Conservation (phyloP, 495 filamentous ascomycete species). For the Xeromyces bisporus region DNA sequence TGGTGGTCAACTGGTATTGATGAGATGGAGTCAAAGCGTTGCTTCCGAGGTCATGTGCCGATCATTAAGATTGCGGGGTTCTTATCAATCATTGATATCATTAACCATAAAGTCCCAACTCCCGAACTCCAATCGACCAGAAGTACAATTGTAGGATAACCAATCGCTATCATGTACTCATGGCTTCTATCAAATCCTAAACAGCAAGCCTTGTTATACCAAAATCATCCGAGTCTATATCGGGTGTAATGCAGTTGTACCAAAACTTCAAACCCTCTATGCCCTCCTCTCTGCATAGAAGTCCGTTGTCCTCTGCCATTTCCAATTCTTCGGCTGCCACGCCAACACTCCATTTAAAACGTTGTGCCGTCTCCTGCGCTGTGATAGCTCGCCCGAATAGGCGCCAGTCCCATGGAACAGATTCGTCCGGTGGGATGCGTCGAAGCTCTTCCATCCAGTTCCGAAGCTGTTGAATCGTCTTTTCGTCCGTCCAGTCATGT, state of each 20-base stretch:
- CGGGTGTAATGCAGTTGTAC: conserved; percentile 41
- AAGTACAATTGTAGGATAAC: no score
- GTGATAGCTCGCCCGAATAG: conserved; percentile 71
- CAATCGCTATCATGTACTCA: no score
- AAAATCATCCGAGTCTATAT: conserved; percentile 2
- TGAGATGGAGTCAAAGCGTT: no score
- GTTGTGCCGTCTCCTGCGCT: conserved; percentile 73
- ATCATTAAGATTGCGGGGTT: no score
- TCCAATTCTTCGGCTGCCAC: conserved; percentile 90
- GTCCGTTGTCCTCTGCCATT: conserved; percentile 85
- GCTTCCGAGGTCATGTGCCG: no score
- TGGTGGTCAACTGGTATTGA: no score
- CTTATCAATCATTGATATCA: no score
- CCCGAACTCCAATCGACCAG: no score
- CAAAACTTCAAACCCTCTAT: conserved; percentile 72
- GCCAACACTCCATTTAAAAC: conserved; percentile 97
- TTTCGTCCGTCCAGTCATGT: conserved; percentile 76
- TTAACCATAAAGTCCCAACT: no score
- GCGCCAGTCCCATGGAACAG: conserved; percentile 57
- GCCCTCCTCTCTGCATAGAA: conserved; percentile 66
- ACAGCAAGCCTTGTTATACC: conserved; percentile 4
- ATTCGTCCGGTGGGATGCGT: conserved; percentile 40
- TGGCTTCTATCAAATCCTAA: no score
- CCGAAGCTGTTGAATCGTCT: conserved; percentile 60
- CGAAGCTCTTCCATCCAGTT: conserved; percentile 64